Evolutionary conservation across 2,329 filamentous ascomycete species (phyloP).

Genomic region (Exophiala calicioides): DNA sequence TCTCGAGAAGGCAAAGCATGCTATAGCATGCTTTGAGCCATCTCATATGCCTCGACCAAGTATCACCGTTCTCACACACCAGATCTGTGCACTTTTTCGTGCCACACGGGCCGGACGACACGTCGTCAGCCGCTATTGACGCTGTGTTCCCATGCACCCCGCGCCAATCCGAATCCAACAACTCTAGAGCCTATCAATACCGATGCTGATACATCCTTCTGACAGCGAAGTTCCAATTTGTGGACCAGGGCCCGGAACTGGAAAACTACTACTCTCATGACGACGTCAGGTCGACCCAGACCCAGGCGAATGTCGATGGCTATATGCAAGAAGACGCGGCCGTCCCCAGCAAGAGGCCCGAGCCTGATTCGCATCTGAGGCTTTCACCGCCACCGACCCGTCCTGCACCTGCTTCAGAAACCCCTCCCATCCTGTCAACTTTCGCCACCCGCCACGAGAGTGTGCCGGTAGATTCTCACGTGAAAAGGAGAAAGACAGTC

Average conservation of each 20-base stretch:
- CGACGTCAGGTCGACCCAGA: conserved; percentile 14
- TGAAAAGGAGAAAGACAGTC: conserved; percentile 22
- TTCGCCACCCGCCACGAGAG: conserved; percentile 12
- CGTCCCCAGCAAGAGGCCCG: conserved; percentile 3
- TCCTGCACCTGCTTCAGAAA: conserved; percentile 15
- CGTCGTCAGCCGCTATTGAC: conserved; percentile 12
- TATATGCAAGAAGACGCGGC: conserved; percentile 14
- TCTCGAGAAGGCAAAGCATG: no score
- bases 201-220: conserved; percentile 8
- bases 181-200: conserved; percentile 10
- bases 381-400: conserved; percentile 17
- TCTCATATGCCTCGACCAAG: conserved; percentile 13
- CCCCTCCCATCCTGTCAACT: conserved; percentile 15
- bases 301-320: conserved; percentile 16
- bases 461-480: conserved; percentile 15
- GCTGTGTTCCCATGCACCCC: conserved; percentile 10
- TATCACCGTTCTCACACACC: conserved; percentile 3
- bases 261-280: conserved; percentile 32
- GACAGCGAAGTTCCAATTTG: conserved; percentile 31
- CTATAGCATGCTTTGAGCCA: conserved; percentile 15
- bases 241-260: conserved; percentile 31
- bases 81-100: conserved; percentile 1
- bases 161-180: neutral
- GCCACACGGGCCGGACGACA: conserved; percentile 13
- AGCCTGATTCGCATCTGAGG: conserved; percentile 9